Evolutionary conservation across 1,284 basidiomycete genomes (phyloP).

Genomic region (Mycena sp.): DNA sequence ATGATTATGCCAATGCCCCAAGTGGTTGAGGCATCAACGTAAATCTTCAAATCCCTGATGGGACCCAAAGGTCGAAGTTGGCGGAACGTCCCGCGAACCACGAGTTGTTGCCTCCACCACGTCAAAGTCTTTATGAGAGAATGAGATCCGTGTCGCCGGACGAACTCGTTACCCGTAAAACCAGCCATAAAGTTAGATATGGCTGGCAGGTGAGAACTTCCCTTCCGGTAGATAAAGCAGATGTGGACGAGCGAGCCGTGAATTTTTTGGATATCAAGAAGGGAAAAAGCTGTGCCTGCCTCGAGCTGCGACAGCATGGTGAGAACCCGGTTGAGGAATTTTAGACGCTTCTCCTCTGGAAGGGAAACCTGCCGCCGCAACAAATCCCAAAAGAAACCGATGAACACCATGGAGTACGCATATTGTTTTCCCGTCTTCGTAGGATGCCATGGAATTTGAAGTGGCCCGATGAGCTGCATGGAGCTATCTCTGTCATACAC

Average conservation of each 20-base stretch:
- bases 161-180: constrained; percentile 29
- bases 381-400: too few relatives aligned
- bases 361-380: too few relatives aligned
- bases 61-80: constrained; percentile 29
- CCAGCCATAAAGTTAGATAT: constrained; percentile 39
- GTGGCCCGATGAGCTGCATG: too few relatives aligned
- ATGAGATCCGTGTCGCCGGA: constrained; percentile 27
- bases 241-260: constrained; percentile 48
- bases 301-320: constrained; percentile 22
- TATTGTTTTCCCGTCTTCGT: too few relatives aligned
- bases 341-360: constrained; percentile 33
- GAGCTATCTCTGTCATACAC: too few relatives aligned
- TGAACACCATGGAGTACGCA: too few relatives aligned
- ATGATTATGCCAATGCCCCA: constrained; percentile 51
- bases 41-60: constrained; percentile 26
- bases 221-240: constrained; percentile 45
- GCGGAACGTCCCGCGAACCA: neutral
- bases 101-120: constrained; percentile 44
- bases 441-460: too few relatives aligned
- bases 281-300: neutral
- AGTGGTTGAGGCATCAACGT: constrained; percentile 22
- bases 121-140: constrained; percentile 38
- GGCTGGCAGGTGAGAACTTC: constrained; percentile 39
- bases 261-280: constrained; percentile 35
- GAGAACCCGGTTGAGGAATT: constrained; percentile 30